Evolutionary conservation across 2,329 filamentous ascomycete genomes (phyloP), one percentile per base, ranked within the genome.

Genomic region (Sporothrix pseudoabietina): DNA sequence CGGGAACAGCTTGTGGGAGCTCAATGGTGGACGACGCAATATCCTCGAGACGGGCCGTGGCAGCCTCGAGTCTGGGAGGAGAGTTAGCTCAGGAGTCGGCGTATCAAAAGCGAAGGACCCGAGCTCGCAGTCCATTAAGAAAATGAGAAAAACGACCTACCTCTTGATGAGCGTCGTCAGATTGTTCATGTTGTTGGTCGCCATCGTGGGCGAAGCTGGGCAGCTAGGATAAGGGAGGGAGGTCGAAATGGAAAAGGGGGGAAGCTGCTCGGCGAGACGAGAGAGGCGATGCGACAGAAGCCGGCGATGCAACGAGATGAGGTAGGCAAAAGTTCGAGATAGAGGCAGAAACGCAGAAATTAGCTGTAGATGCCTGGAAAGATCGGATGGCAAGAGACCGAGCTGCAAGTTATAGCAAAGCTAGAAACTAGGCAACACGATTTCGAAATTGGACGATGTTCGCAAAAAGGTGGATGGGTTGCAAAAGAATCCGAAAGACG

Each of bases 101-200:
- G 16, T 22, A 55, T 5, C 19, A 32, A 26, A 9, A 16, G 9
- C 10, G 7, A 22, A 26, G 10, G 16, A 19, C 0, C 14, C 3
- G 3, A 49, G 14, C 12, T 49, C 3, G 30, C 22, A 59, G 32
- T 4, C 19, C 19, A 41, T 44, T n/a, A 14, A 52, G 35, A 16
- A 4, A 19, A 12, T 32, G 12, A 32, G 3, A 26, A 8, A 16
- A 16, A 16, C 70, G 75, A 84, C 89, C 78, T 88, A 98, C 96
- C 96, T 90, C 88, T 99, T 99, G 85, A 99, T 98, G 79, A 99
- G 89, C 72, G 96, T 99, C 49, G 94, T 97, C 76, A 99, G 85
- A 81, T 97, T 98, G 84, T 98, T 91, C 94, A 98, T 98, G 79
- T 94, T 93, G 83, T 88, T 92, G 76, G 90, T 85, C 77, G 91